Percentiles rank a stretch among this genome's conserved stretches.
These are phyloP conservation scores for Lactifluus volemus DNA, from an alignment of 768 basidiomycete species.

Conservation along the genomic window DNA sequence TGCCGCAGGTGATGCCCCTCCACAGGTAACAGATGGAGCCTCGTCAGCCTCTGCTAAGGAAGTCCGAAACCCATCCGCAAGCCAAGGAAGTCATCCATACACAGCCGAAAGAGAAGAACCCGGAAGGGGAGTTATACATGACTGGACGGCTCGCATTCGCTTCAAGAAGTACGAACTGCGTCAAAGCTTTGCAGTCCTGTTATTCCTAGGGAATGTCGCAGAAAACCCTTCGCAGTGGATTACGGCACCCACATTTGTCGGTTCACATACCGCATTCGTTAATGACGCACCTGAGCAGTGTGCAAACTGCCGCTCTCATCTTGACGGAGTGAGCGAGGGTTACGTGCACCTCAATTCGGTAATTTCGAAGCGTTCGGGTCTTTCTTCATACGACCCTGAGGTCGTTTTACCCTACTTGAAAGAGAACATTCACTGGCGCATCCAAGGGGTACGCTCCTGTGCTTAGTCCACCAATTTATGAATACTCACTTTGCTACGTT, in stretches of 20 bases:
- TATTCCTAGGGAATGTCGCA: conserved; percentile 40
- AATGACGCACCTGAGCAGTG: conserved; percentile 29
- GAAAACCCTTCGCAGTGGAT: conserved; percentile 33
- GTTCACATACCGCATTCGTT: conserved; percentile 38
- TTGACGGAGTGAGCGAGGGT: conserved; percentile 29
- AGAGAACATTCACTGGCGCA: conserved; percentile 34
- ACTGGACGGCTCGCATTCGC: conserved; percentile 38
- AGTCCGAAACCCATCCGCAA: not conserved
- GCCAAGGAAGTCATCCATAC: not conserved
- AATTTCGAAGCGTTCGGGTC: conserved; percentile 22
- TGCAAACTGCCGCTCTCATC: conserved; percentile 32
- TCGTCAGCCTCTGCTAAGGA: not conserved
- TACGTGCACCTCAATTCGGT: conserved; percentile 37
- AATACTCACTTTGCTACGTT: not conserved
- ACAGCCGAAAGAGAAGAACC: not conserved
- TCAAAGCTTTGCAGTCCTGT: conserved; percentile 34
- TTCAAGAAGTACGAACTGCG: conserved; percentile 38
- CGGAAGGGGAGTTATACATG: conserved; percentile 15
- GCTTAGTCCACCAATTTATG: not conserved
- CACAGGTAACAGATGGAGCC: not conserved
- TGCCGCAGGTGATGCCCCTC: not conserved
- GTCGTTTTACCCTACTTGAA: conserved; percentile 36
- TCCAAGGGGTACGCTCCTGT: conserved; percentile 29
- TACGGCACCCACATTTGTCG: conserved; percentile 31
- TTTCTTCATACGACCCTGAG: conserved; percentile 30